These are phyloP conservation scores for Collybiopsis confluens DNA, from an alignment of 768 basidiomycete species.

Conservation along the genomic window DNA sequence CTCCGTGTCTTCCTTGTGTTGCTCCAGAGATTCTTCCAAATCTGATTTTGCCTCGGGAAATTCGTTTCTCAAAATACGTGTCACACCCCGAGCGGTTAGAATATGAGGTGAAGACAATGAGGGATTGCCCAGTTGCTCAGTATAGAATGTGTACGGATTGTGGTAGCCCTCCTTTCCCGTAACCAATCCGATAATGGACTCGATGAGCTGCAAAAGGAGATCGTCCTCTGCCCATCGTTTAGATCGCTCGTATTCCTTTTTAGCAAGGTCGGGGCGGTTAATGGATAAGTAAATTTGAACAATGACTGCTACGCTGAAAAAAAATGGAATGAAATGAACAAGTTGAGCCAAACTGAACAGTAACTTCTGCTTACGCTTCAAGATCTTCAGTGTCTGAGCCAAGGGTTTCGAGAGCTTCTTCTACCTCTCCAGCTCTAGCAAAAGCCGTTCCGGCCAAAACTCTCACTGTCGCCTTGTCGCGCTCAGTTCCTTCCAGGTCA, in stretches of 20 bases:
- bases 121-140: slow-evolving; percentile 80
- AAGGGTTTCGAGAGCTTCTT: slow-evolving; percentile 90
- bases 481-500: slow-evolving; percentile 60
- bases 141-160: slow-evolving; percentile 61
- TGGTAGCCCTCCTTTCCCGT: slow-evolving; percentile 69
- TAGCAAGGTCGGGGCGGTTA: slow-evolving; percentile 81
- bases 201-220: slow-evolving; percentile 83
- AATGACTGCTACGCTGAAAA: slow-evolving; percentile 67
- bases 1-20: slow-evolving; percentile 57
- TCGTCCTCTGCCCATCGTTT: slow-evolving; percentile 89
- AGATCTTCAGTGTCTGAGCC: slow-evolving; percentile 72
- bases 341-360: background rate
- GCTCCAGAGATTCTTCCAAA: slow-evolving; percentile 67
- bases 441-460: slow-evolving; percentile 88
- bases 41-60: slow-evolving; percentile 74
- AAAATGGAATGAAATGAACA: background rate
- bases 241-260: slow-evolving; percentile 78
- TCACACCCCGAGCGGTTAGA: slow-evolving; percentile 75
- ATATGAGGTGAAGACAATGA: slow-evolving; percentile 70
- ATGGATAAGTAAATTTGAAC: slow-evolving; percentile 91
- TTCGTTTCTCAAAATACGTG: slow-evolving; percentile 74
- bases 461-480: slow-evolving; percentile 69
- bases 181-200: slow-evolving; percentile 74
- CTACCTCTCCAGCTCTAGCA: slow-evolving; percentile 75
- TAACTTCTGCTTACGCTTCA: slow-evolving; percentile 66